A percentile compares a stretch with the other conserved stretches of the same genome.
Evolutionary conservation across 2,329 filamentous ascomycete genomes (phyloP).

Genomic region (Fusarium hostae): DNA sequence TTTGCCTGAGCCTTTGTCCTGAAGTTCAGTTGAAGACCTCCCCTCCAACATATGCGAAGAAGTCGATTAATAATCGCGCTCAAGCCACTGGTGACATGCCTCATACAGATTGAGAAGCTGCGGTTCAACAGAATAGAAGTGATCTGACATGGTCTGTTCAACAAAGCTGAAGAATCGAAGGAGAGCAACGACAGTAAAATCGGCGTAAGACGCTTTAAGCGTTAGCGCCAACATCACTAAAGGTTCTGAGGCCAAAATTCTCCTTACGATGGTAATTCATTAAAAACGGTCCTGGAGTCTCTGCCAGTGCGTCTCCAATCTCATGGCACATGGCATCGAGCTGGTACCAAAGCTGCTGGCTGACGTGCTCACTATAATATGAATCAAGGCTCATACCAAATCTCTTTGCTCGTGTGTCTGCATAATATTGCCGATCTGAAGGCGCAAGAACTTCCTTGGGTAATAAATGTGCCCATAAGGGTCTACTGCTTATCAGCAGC

Average conservation of each 20-base stretch:
- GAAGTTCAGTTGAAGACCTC: too few relatives aligned
- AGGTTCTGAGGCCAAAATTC: rapidly evolving
- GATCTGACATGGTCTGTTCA: background rate
- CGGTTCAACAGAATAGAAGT: background rate
- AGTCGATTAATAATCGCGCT: background rate
- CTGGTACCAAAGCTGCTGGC: background rate
- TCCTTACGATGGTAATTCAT: background rate
- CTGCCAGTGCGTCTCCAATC: background rate
- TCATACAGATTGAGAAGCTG: background rate
- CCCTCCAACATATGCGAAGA: too few relatives aligned
- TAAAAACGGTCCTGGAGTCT: background rate
- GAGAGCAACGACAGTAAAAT: background rate
- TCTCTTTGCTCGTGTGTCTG: background rate
- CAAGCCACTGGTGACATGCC: background rate
- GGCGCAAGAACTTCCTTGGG: background rate
- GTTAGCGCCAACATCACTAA: background rate
- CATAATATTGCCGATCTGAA: background rate
- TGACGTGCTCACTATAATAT: background rate
- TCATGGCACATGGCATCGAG: background rate
- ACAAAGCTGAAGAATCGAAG: background rate
- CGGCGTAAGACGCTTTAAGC: background rate
- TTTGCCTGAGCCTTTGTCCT: too few relatives aligned
- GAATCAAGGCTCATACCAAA: background rate
- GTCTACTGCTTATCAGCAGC: background rate
- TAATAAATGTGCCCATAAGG: background rate